A percentile compares a stretch with the other conserved stretches of the same genome.
These are phyloP conservation scores for Gymnopilus dilepis DNA, from an alignment of 768 basidiomycete genomes.

Conservation along the genomic window DNA sequence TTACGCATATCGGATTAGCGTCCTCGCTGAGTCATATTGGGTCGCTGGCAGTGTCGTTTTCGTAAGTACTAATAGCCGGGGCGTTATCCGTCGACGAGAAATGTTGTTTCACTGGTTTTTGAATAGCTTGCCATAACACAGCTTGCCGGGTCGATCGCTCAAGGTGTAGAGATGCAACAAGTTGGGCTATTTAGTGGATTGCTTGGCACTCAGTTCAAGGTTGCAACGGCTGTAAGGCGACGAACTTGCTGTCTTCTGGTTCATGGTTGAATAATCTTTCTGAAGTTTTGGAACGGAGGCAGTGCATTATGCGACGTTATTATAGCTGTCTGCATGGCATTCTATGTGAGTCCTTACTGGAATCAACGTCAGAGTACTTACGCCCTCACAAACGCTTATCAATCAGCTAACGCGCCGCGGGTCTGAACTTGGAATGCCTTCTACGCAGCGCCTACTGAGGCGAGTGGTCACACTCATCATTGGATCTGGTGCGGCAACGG, in stretches of 20 bases:
- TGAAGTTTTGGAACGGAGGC: constrained; percentile 6
- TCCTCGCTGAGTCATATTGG: background rate
- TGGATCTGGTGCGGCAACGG: background rate
- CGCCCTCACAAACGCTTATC: no score
- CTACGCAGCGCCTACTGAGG: background rate
- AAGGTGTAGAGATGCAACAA: background rate
- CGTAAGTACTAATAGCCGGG: no score
- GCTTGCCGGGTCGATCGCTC: background rate
- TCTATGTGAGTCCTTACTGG: constrained; percentile 7
- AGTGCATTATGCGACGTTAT: constrained; percentile 3
- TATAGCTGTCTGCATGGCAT: constrained; percentile 6
- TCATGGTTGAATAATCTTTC: no score
- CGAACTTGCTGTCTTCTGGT: background rate
- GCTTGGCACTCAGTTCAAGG: background rate
- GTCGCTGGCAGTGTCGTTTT: no score
- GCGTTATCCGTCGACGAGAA: no score
- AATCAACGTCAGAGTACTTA: no score
- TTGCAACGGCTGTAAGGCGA: background rate
- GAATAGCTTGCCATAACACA: background rate
- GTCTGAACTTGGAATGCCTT: background rate
- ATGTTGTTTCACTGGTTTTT: no score
- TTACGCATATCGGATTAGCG: background rate
- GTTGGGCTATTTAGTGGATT: background rate
- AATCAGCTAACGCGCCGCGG: background rate
- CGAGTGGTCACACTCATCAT: background rate